Conservation (phyloP, 2,329 filamentous ascomycete genomes). For the Tolypocladium tundrense region DNA sequence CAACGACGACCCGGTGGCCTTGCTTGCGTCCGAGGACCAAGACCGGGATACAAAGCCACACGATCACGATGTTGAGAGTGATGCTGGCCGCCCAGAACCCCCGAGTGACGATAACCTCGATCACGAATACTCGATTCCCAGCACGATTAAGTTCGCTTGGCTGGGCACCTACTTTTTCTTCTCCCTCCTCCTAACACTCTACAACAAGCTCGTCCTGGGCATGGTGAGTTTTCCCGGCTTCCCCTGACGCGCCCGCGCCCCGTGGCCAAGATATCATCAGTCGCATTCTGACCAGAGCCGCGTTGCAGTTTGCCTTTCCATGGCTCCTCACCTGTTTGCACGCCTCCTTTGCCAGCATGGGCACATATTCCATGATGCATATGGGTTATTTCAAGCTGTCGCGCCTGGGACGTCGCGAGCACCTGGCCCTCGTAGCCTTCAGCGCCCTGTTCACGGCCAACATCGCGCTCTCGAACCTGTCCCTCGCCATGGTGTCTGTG, state of each 20-base stretch:
- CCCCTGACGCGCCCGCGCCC: not conserved
- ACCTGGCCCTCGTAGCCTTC: slow-evolving; percentile 46
- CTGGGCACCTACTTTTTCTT: slow-evolving; percentile 42
- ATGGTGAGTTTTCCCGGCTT: slow-evolving; percentile 24
- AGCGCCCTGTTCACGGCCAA: slow-evolving; percentile 53
- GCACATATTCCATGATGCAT: slow-evolving; percentile 42
- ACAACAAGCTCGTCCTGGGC: slow-evolving; percentile 48
- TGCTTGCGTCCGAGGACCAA: slow-evolving; percentile 20
- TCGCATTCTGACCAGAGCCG: not conserved
- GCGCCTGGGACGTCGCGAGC: slow-evolving; percentile 39
- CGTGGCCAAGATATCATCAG: not conserved
- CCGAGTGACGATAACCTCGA: slow-evolving; percentile 25
- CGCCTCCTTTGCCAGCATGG: slow-evolving; percentile 44
- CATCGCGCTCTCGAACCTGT: slow-evolving; percentile 54
- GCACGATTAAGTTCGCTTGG: slow-evolving; percentile 37
- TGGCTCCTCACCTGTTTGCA: slow-evolving; percentile 52
- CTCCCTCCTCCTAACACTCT: slow-evolving; percentile 39
- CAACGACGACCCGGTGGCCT: slow-evolving; percentile 19
- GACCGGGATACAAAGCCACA: slow-evolving; percentile 17
- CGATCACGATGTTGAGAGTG: slow-evolving; percentile 21
- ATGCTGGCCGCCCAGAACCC: slow-evolving; percentile 15
- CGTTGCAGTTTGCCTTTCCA: slow-evolving; percentile 42
- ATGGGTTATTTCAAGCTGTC: slow-evolving; percentile 42
- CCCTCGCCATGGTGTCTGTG: slow-evolving; percentile 52
- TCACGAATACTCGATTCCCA: slow-evolving; percentile 33